These are phyloP conservation scores for Pterula multifida DNA, from an alignment of 1,284 basidiomycete species.

Conservation along the genomic window DNA sequence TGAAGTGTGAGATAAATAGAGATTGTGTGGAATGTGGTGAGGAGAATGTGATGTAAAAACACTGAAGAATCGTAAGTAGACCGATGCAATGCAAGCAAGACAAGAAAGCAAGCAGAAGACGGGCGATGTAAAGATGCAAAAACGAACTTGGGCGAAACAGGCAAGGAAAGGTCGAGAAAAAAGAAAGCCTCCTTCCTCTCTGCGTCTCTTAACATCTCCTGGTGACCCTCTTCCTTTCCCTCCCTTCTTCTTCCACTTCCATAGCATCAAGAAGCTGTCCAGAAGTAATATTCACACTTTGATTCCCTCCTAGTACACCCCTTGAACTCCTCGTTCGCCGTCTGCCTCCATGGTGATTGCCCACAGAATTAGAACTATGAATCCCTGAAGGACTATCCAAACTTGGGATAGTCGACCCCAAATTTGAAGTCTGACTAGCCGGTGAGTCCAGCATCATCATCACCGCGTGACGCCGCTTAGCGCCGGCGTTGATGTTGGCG, in stretches of 20 bases:
- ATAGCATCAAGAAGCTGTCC: conserved; percentile 27
- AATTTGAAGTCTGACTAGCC: conserved; percentile 2
- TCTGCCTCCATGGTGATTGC: conserved; percentile 14
- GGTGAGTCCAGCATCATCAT: conserved; percentile 18
- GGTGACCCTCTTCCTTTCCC: conserved; percentile 45
- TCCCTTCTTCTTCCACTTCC: conserved; percentile 48
- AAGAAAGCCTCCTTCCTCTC: no score
- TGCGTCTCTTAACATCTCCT: no score
- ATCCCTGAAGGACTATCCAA: conserved; percentile 17
- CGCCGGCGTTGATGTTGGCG: conserved; percentile 14
- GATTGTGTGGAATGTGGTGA: no score
- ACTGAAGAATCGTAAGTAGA: no score
- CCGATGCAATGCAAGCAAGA: no score
- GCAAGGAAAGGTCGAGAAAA: no score
- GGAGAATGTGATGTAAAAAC: no score
- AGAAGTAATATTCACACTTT: conserved; percentile 21
- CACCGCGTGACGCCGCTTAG: conserved; percentile 25
- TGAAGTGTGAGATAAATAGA: no score
- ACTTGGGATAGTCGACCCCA: conserved; percentile 26
- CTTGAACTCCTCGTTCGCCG: conserved; percentile 33
- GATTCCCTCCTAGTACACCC: conserved; percentile 18
- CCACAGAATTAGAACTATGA: conserved; percentile 11
- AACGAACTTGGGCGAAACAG: no score
- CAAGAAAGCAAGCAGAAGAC: no score
- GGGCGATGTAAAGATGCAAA: no score